Conservation (phyloP, 2,329 filamentous ascomycete species). For the Monilinia fructigena region DNA sequence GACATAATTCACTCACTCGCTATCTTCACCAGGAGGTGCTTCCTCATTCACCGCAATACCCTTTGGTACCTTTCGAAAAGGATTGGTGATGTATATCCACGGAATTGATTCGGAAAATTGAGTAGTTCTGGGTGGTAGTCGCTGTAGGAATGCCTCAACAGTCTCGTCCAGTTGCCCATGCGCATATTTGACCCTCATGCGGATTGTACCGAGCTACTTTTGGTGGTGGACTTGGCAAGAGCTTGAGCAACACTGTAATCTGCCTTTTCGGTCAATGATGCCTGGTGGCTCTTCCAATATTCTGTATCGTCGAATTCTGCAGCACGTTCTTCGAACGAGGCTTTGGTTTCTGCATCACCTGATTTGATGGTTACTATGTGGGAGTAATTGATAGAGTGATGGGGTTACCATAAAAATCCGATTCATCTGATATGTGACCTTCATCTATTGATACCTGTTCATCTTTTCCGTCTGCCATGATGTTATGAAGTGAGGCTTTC, state of each 20-base stretch:
- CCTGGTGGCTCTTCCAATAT: conserved; percentile 48
- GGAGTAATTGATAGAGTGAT: conserved; percentile 15
- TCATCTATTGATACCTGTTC: conserved; percentile 8
- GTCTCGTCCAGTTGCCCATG: conserved; percentile 65
- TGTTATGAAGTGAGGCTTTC: conserved; percentile 8
- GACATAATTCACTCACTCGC: conserved; percentile 20
- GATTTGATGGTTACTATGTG: conserved; percentile 25
- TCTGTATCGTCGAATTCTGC: conserved; percentile 49
- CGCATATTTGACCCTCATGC: conserved; percentile 52
- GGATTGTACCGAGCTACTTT: conserved; percentile 52
- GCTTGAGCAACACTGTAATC: conserved; percentile 31
- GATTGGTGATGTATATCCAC: conserved; percentile 76
- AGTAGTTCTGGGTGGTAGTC: conserved; percentile 67
- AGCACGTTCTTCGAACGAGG: conserved; percentile 50
- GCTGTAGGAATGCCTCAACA: conserved; percentile 62
- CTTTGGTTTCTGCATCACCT: conserved; percentile 56
- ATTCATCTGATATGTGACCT: conserved; percentile 45
- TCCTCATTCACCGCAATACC: conserved; percentile 34
- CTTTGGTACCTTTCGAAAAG: conserved; percentile 43
- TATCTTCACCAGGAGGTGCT: conserved; percentile 33
- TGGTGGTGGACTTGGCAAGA: conserved; percentile 22
- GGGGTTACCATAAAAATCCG: conserved; percentile 55
- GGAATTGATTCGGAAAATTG: conserved; percentile 44
- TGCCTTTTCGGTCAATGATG: conserved; percentile 41
- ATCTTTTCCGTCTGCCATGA: conserved; percentile 27